These are phyloP conservation scores for Brassica carinata DNA, from an alignment of 345 rosid genomes.

Conservation along the genomic window DNA sequence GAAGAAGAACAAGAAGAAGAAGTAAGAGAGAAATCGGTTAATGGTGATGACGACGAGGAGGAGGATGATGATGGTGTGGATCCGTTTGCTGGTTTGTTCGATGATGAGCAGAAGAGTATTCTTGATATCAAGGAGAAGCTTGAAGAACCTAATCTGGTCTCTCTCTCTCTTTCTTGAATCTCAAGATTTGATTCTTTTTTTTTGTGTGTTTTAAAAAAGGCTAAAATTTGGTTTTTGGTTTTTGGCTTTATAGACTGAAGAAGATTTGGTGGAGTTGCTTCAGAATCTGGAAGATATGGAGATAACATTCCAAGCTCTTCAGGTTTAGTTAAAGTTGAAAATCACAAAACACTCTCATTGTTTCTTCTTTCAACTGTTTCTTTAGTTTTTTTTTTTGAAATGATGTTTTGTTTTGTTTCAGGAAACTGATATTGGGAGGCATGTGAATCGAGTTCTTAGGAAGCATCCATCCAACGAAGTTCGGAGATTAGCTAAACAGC, in stretches of 20 bases:
- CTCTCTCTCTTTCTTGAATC: not conserved
- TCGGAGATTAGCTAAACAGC: constrained; percentile 78
- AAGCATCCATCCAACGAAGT: constrained; percentile 79
- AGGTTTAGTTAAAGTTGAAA: constrained; percentile 39
- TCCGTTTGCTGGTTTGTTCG: constrained; percentile 88
- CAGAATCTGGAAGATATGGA: constrained; percentile 96
- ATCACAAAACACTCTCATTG: not conserved
- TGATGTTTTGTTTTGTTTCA: not conserved
- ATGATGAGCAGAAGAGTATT: constrained; percentile 86
- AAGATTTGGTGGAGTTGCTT: constrained; percentile 82
- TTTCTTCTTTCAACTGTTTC: too few relatives aligned
- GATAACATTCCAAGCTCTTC: constrained; percentile 86
- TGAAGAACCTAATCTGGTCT: constrained; percentile 86
- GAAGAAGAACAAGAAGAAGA: constrained; percentile 42
- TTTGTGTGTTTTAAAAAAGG: constrained; percentile 5
- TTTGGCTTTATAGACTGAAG: constrained; percentile 62
- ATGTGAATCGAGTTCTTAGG: constrained; percentile 66
- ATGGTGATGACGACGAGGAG: constrained; percentile 37
- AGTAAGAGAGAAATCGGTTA: constrained; percentile 55
- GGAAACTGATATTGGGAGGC: constrained; percentile 36
- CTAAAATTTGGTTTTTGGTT: constrained; percentile 14
- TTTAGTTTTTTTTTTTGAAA: not conserved
- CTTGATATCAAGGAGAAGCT: constrained; percentile 81
- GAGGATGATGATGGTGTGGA: constrained; percentile 60
- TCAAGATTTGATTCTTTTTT: not conserved